phyloP scores from a whole-genome alignment of 2,329 filamentous ascomycete genomes.

The Colletotrichum euphorbiae region DNA sequence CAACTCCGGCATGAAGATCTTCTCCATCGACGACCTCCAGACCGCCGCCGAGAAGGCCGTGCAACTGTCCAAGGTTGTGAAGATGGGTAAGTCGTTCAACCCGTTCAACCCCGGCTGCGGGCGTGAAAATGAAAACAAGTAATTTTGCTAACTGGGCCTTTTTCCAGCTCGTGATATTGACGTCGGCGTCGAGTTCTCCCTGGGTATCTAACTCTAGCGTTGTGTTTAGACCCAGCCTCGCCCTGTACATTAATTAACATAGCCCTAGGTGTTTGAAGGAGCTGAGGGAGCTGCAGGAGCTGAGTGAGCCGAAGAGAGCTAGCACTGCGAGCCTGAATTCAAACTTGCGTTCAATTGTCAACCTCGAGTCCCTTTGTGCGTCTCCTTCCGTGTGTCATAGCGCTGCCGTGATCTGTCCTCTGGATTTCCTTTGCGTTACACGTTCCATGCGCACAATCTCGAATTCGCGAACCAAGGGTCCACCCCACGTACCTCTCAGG shows the following conservation, averaged over 20 bases:
- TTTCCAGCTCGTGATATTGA: conserved; percentile 88
- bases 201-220: conserved; percentile 80
- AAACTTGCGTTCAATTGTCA: conserved; percentile 15
- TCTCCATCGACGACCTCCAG: conserved; percentile 98
- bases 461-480: neutral
- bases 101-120: neutral
- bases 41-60: conserved; percentile 97
- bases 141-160: conserved; percentile 38
- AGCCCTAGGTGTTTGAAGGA: conserved; percentile 24
- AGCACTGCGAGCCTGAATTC: conserved; percentile 18
- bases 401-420: no score
- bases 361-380: neutral
- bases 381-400: no score
- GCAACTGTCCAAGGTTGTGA: conserved; percentile 98
- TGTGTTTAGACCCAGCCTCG: conserved; percentile 38
- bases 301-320: conserved; percentile 9
- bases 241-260: conserved; percentile 42
- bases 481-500: conserved; percentile 12
- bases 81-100: conserved; percentile 78
- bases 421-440: no score
- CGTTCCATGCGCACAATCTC: no score
- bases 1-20: conserved; percentile 99
- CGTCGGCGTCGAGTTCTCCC: conserved; percentile 93
- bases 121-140: neutral
- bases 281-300: conserved; percentile 14